phyloP scores from a whole-genome alignment of 2,329 filamentous ascomycete species.

The Trichoderma sp. region DNA sequence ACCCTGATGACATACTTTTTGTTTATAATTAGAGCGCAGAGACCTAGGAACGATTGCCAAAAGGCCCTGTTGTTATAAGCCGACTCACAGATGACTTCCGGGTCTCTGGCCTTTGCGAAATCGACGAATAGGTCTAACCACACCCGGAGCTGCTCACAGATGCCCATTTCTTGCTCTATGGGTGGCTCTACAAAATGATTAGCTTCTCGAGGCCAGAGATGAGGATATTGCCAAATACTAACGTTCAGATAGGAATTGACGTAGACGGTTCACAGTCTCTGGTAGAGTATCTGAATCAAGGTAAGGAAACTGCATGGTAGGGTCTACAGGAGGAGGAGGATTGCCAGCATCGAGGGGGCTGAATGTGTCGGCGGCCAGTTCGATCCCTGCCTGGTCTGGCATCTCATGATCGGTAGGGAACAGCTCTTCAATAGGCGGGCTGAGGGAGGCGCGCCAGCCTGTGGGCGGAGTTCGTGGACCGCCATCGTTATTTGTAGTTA shows the following conservation, averaged over 20 bases:
- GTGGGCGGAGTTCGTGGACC: conserved; percentile 26
- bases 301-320: conserved; percentile 48
- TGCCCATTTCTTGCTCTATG: conserved; percentile 45
- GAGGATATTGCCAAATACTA: conserved; percentile 13
- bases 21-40: conserved; percentile 38
- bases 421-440: conserved; percentile 42
- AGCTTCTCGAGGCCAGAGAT: not conserved
- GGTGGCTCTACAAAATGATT: conserved; percentile 40
- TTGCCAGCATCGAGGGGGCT: conserved; percentile 20
- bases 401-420: conserved; percentile 30
- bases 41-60: conserved; percentile 52
- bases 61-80: conserved; percentile 47
- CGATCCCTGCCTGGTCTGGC: conserved; percentile 29
- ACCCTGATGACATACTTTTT: conserved; percentile 42
- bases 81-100: conserved; percentile 41
- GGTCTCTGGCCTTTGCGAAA: conserved; percentile 38
- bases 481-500: conserved; percentile 30
- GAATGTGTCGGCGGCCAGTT: conserved; percentile 28
- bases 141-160: conserved; percentile 43
- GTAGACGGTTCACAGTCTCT: conserved; percentile 37
- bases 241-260: conserved; percentile 38
- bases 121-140: conserved; percentile 53
- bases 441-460: conserved; percentile 31
- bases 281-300: conserved; percentile 32
- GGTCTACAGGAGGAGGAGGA: conserved; percentile 36